Base-by-base conservation (phyloP, 495 filamentous ascomycete species). In the Penicillium crystallinum region DNA sequence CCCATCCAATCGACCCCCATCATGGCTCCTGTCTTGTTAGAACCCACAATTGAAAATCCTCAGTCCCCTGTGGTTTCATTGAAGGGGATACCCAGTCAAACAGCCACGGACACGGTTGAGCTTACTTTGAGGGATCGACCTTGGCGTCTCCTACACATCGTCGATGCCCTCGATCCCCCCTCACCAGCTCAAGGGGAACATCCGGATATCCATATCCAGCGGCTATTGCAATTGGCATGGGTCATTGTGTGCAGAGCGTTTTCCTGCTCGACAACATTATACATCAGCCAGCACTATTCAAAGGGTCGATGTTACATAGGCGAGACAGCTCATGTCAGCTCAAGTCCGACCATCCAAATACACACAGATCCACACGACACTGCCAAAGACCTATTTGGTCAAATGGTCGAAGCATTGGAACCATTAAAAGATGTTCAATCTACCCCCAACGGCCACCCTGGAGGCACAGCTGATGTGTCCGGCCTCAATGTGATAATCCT, bases 141-240 rank as follows among this genome's bases (percentile, higher is more conserved):
- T 9, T 31, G 35, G 31, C 30, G 6, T 2, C 52, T 62, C 10
- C 45, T 58, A 2, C 29, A 40, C 2, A 52, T 62, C n/a, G 21
- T 50, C 18, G 49, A 62, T 22, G 15, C 39, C 10, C 18, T 62
- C 8, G 19, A 47, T 19, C 49, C 49, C 14, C 30, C 48, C 15
- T 8, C 49, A 2, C 14, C 18, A 1, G 31, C 46, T n/a, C 27
- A 35, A 4, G 23, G 39, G 1, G 55, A 58, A n/a, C 22, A 49
- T 40, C 27, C 46, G 9, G 59, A 62, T 36, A 50, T 58, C 12
- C 55, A 58, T 14, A 30, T 62, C 25, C 59, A 62, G 30, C 39
- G 55, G 12, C 17, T 62, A 3, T 17, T 62, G 1, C 59, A 62
- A 6, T 42, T 58, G 27, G 52, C 56, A 22, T 62, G 59, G 59